Evolutionary conservation across 179 eudicot species (phyloP), one percentile per base, ranked within the genome.

Genomic region (Gypsophila paniculata): DNA sequence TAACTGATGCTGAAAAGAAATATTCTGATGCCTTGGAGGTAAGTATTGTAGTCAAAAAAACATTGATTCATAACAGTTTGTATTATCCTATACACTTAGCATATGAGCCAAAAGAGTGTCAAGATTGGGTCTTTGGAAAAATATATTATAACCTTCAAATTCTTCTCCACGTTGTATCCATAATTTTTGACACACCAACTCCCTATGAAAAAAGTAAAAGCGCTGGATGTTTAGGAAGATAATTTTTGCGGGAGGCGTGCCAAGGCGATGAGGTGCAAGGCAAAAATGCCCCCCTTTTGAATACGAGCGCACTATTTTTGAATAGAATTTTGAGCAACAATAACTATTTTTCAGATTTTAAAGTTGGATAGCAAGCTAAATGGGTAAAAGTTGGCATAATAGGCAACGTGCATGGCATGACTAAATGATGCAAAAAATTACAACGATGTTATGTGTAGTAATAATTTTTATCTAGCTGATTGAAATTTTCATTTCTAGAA

Each of bases 11-110:
- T 68, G 97, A 93, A 79, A 83, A 79, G 70, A 89, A 80, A 74
- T 89, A 82, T 78, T 84, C 89, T 69, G 88, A 86, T 76, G 88
- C 93, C 38, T 73, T 89, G 79, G 91, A 93, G 91, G 98, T 89
- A 80, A 78, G 60, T 65, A 68, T 17, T 61, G 11, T 67, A 17
- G 49, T 69, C 48, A 34, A 19, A 53, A 25, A 68, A 17, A 6
- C 0, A 5, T 22, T 22, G 3, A 23, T 67, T 11, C 22, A 14
- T 21, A 19, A 4, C 2, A 10, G n/a, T 65, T 42, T 22, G 21
- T 21, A 10, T 21, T 44, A 25, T 44, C 32, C 9, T 42, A 65
- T 21, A 21, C 48, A 32, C 46, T 29, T 12, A 42, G 44, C 32
- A 65, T 19, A 22, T 22, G 15, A 29, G 54, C 12, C 2, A 36